phyloP scores from a whole-genome alignment of 2,329 filamentous ascomycete species.

The Nannizziopsis arthrosporioides region DNA sequence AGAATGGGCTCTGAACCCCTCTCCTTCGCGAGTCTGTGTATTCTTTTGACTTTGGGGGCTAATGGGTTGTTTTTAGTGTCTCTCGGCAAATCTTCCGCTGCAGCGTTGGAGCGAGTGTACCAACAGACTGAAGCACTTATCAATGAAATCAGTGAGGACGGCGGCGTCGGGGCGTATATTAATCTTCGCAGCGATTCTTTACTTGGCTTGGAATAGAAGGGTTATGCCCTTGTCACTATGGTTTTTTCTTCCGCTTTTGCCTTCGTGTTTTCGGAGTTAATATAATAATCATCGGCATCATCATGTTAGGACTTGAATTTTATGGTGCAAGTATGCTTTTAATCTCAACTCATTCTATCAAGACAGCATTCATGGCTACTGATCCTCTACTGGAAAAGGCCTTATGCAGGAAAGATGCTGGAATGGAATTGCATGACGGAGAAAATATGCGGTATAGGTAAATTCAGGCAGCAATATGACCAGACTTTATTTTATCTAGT shows the following conservation, averaged over 20 bases:
- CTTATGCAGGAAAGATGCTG: too few species aligned
- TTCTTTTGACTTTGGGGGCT: neutral
- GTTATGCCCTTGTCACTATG: neutral
- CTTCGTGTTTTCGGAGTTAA: too few species aligned
- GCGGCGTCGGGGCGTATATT: constrained; percentile 71
- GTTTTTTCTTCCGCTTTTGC: neutral
- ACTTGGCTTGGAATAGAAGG: constrained; percentile 17
- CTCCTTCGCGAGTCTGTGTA: constrained; percentile 1
- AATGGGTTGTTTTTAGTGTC: constrained; percentile 48
- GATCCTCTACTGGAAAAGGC: too few species aligned
- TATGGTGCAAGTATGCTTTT: too few species aligned
- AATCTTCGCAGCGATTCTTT: constrained; percentile 49
- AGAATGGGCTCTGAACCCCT: constrained; percentile 9
- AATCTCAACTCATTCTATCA: too few species aligned
- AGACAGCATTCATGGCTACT: too few species aligned
- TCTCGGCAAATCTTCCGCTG: constrained; percentile 75
- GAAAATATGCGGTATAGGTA: too few species aligned
- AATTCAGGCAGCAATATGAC: too few species aligned
- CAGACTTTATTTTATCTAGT: too few species aligned
- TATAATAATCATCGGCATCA: too few species aligned
- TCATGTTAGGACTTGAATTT: too few species aligned
- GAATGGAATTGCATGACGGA: too few species aligned
- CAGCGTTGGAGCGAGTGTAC: constrained; percentile 72
- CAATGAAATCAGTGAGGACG: constrained; percentile 67
- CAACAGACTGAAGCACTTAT: constrained; percentile 78